Conservation (phyloP, 345 rosid species). For the Eucalyptus coolabah region DNA sequence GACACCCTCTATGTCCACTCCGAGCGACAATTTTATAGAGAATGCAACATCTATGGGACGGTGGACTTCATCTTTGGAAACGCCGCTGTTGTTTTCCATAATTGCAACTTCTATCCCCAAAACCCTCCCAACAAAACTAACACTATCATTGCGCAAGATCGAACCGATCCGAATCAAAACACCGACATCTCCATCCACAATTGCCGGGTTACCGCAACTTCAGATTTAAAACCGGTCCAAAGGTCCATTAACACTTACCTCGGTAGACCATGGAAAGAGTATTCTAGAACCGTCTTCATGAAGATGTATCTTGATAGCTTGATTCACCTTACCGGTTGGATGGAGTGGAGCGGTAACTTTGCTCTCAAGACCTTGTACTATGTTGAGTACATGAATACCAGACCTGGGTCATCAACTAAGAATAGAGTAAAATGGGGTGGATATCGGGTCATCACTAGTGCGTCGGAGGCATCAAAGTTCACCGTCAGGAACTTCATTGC, state of each 20-base stretch:
- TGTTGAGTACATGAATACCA: not conserved
- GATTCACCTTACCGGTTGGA: no score
- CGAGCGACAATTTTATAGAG: slow-evolving; percentile 36
- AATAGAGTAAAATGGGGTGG: slow-evolving; percentile 36
- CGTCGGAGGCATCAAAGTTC: slow-evolving; percentile 27
- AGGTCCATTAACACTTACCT: no score
- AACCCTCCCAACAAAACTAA: no score
- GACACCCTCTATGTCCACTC: slow-evolving; percentile 53
- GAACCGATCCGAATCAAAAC: no score
- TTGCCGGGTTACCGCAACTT: rapidly evolving
- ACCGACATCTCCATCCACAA: no score
- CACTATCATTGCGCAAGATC: no score
- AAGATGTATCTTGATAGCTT: no score
- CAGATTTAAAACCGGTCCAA: no score
- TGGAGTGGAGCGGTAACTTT: no score
- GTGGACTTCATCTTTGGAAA: slow-evolving; percentile 56
- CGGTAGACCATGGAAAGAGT: no score
- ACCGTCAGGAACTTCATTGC: slow-evolving; percentile 24
- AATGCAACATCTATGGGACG: slow-evolving; percentile 42
- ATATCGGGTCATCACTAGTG: slow-evolving; percentile 16
- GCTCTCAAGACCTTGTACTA: no score
- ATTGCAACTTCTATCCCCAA: not conserved
- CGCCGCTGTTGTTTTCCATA: slow-evolving; percentile 33
- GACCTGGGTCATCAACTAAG: slow-evolving; percentile 24
- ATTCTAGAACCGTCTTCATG: no score